Evolutionary conservation across 805 yeast species (phyloP).

Genomic region (Candida silvicultrix): DNA sequence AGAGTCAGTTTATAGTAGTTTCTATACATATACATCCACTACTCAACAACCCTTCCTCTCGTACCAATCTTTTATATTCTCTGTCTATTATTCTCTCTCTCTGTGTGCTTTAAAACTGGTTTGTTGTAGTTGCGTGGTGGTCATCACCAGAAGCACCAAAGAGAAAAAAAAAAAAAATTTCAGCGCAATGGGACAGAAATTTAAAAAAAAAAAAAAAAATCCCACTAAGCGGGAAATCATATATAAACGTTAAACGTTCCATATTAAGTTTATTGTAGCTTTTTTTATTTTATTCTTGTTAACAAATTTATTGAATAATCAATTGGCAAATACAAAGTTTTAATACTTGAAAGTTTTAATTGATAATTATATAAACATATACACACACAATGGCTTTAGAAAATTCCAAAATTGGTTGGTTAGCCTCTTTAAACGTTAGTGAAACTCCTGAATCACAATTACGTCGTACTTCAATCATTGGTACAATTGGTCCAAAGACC

Average conservation of each 20-base stretch:
- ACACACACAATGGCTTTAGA: slow-evolving; percentile 10
- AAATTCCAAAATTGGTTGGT: slow-evolving; percentile 23
- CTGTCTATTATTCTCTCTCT: neutral
- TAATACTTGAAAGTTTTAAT: too few relatives aligned
- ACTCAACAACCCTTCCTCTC: neutral
- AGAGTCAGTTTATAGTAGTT: too few relatives aligned
- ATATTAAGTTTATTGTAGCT: neutral
- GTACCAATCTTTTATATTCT: too few relatives aligned
- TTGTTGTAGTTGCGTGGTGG: slow-evolving; percentile 1
- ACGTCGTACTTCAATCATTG: slow-evolving; percentile 93
- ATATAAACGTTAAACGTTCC: neutral
- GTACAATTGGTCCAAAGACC: slow-evolving; percentile 98
- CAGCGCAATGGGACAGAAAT: neutral
- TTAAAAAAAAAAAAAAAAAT: too few relatives aligned
- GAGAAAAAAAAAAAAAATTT: neutral
- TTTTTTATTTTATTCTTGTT: neutral
- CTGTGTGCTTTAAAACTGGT: too few relatives aligned
- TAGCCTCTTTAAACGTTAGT: slow-evolving; percentile 19
- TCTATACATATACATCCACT: too few relatives aligned
- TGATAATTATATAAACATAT: too few relatives aligned
- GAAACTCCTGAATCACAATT: slow-evolving; percentile 22
- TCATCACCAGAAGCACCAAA: slow-evolving; percentile 1
- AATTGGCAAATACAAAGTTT: neutral
- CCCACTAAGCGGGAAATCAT: neutral
- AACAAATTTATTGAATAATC: neutral